Base-by-base conservation (phyloP, 108 stramenopile species). In the Stephanodiscus triporus region DNA sequence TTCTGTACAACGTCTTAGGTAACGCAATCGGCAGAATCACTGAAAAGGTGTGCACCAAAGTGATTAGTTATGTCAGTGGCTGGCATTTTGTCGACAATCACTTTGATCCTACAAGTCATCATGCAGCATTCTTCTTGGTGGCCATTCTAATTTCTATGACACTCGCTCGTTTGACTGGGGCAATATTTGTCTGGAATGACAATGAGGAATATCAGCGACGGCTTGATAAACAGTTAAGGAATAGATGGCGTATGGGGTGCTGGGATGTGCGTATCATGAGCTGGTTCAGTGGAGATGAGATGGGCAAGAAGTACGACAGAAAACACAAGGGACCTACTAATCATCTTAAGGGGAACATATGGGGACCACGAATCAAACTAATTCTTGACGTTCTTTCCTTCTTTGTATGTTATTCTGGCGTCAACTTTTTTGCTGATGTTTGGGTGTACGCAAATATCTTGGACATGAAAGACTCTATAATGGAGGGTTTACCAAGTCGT, bases 401-500 rank as follows among this genome's bases (percentile, higher is more conserved):
- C 14, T 62, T 16, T 42, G 27, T 37, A 23, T 62, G 61, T 34
- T 62, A 9, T 11, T 13, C 23, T 10, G 0, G 61, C 34, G 29
- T 62, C 8, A 34, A 37, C 11, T 14, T 2, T 34, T 62, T 62
- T 13, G 34, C 9, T 42, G 22, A 37, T 22, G 14, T 1, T 9
- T 34, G 36, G 23, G 6, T 29, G 2, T 34, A 34, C 32, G 32
- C 32, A 2, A 5, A 23, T 37, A 16, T 22, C 11, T 27, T 19
- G 30, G 17, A 62, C 13, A 14, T 34, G 20, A 62, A 11, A 37
- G 61, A 62, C 20, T 24, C 61, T 10, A 34, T 62, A 42, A 19
- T 62, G 29, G 61, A 62, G 61, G 61, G 61, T 22, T 34, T 62
- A 16, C 61, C 61, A 10, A 62, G 61, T 42, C 61, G 61, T 2